Conservation (phyloP, 2,329 filamentous ascomycete genomes). For the Penicillium sp. region DNA sequence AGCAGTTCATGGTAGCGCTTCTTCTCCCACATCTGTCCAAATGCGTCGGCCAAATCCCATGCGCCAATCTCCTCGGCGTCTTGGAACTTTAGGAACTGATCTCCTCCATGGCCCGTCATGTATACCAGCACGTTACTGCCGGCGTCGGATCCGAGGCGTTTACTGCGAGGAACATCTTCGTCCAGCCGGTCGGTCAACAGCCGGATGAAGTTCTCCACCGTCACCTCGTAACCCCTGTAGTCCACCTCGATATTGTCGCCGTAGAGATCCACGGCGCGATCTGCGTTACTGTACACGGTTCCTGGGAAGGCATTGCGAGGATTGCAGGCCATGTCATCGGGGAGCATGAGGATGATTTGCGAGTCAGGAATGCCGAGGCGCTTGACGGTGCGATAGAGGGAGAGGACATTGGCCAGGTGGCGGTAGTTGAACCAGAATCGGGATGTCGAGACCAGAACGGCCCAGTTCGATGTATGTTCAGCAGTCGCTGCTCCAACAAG, state of each 20-base stretch:
- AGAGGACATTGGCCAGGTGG: slow-evolving; percentile 95
- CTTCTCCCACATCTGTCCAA: slow-evolving; percentile 99
- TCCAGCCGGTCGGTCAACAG: slow-evolving; percentile 91
- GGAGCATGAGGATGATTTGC: slow-evolving; percentile 99
- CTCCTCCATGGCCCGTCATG: slow-evolving; percentile 98
- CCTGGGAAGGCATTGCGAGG: slow-evolving; percentile 97
- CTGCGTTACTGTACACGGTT: slow-evolving; percentile 97
- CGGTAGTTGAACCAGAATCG: slow-evolving; percentile 99
- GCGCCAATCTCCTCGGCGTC: slow-evolving; percentile 97
- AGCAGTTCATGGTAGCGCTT: slow-evolving; percentile 97
- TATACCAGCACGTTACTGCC: slow-evolving; percentile 97
- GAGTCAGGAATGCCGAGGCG: slow-evolving; percentile 96
- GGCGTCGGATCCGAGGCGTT: slow-evolving; percentile 90
- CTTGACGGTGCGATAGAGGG: slow-evolving; percentile 96
- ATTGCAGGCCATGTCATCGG: slow-evolving; percentile 99
- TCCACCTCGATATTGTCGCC: slow-evolving; percentile 99
- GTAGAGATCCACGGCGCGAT: slow-evolving; percentile 92
- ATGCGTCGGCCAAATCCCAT: slow-evolving; percentile 93
- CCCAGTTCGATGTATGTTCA: slow-evolving; percentile 95
- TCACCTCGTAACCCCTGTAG: slow-evolving; percentile 97
- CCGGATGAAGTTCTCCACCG: slow-evolving; percentile 97
- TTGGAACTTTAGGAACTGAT: slow-evolving; percentile 98
- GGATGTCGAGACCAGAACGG: slow-evolving; percentile 96
- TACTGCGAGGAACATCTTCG: slow-evolving; percentile 91
- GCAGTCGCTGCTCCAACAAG: slow-evolving; percentile 26